Evolutionary conservation across 306 rosid species (phyloP), one percentile per base, ranked within the genome.

Genomic region (Gillenia trifoliata): DNA sequence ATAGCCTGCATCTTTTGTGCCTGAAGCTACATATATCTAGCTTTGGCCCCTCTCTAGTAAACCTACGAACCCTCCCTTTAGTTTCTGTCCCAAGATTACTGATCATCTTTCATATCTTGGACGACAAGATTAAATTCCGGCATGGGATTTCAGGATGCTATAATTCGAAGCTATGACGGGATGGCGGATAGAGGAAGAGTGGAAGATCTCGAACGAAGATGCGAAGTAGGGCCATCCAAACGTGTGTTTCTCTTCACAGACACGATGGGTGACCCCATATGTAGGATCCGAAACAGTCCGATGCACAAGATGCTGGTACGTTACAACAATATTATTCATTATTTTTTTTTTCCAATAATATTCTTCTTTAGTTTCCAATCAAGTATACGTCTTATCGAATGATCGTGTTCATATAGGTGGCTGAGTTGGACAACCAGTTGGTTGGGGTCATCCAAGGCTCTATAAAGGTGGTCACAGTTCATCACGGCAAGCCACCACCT

Each of bases 241-340:
- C 88, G 91, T 30, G 79, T 89, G 11, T 85, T 87, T 38, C 96
- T 93, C 96, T 93, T 84, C 94, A 87, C 92, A 34, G 96, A 93
- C 79, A 83, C 91, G 68, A 55, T 91, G 87, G 98, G 96, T 78
- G 98, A 93, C 96, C 98, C 96, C 88, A 93, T 93, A 29, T 93
- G 97, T 84, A 93, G 98, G 86, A 91, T 93, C 66, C 73, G 94
- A 60, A 91, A 91, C 75, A 88, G 97, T 79, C 98, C 94, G 75
- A 76, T 88, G 87, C 89, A 80, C 89, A 89, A 79, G 64, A 89
- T 93, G 98, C 96, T 93, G 94, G 98, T 94, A 83, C 49, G 61
- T 69, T 19, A 16, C 38, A 25, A 10, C 56, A 55, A 30, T 55
- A 36, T 11, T 28, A 13, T 17, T 56, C 15, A n/a, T 22, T 64